Evolutionary conservation across 2,329 filamentous ascomycete genomes (phyloP), one percentile per base, ranked within the genome.

Genomic region (Aspergillus hiratsukae): DNA sequence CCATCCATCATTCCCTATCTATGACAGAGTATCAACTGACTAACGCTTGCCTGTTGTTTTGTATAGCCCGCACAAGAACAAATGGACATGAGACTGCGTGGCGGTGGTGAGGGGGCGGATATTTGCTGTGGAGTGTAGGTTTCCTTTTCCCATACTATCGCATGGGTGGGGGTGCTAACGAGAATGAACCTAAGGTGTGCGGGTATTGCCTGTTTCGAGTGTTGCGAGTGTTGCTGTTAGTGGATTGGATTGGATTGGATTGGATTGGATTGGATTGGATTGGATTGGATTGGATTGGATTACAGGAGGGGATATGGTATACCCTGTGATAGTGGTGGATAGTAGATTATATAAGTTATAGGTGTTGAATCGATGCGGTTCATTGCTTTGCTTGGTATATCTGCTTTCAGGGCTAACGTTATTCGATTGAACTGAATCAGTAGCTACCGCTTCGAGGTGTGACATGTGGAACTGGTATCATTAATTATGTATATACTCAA

Each of bases 51-150:
- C n/a, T 19, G 3, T 23, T 8, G 29, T 19, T 2, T 23, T 8
- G 29, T 53, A 9, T 19, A 66, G 66, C 35, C 61, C 46, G 41
- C 49, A 52, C 66, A 66, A 52, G 67, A 70, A 58, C 61, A 67
- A 49, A 67, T 65, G 57, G 41, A 64, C 29, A 61, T 71, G 67
- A 61, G 64, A 53, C 66, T 72, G 41, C 70, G 70, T 23, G 70
- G 70, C 56, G 70, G 69, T 61, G 64, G 64, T 27, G 64, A 56
- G 10, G 49, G 58, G 43, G 69, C 67, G 41, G 68, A 63, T 49
- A 27, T 72, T 29, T 72, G 70, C 64, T 72, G 70, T 37, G 70
- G 70, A 67, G 62, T 72, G 70, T 72, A 61, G 56, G 69, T 66
- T 43, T 14, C 9, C 14, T 37, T 17, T 41, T 4, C n/a, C 40